A percentile compares a stretch with the other conserved stretches of the same genome.
Conservation (phyloP, 2,329 filamentous ascomycete species). For the Fusarium coffeatum region DNA sequence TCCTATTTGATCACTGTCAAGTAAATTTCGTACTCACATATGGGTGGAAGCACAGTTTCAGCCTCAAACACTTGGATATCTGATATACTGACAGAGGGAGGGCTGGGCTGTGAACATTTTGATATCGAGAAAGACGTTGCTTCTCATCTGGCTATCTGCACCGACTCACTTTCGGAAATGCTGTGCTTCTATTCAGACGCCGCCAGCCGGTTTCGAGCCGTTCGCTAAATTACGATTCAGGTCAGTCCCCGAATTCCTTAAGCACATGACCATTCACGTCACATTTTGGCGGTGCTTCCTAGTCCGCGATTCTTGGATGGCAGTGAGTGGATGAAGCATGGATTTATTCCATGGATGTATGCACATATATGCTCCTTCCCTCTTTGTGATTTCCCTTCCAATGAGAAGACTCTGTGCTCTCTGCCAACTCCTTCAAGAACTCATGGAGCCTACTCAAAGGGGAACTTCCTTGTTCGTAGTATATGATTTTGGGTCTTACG, state of each 20-base stretch:
- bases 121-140: background rate
- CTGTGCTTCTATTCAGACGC: slow-evolving; percentile 8
- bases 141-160: background rate
- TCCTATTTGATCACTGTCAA: background rate
- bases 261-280: slow-evolving; percentile 10
- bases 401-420: background rate
- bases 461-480: background rate
- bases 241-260: slow-evolving; percentile 5
- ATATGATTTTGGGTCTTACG: background rate
- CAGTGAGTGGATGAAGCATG: background rate
- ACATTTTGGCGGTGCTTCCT: background rate
- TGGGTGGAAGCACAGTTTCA: slow-evolving; percentile 24
- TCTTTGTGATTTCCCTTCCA: slow-evolving; percentile 2
- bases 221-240: slow-evolving; percentile 21
- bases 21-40: background rate
- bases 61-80: slow-evolving; percentile 3
- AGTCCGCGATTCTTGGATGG: background rate
- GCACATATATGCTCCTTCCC: slow-evolving; percentile 3
- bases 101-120: background rate
- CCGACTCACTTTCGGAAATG: background rate
- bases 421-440: slow-evolving; percentile 13
- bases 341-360: background rate
- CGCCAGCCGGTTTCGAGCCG: background rate
- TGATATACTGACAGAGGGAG: background rate
- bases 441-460: slow-evolving; percentile 4